Conservation (phyloP, 306 rosid species). For the Cotoneaster glaucophyllus region DNA sequence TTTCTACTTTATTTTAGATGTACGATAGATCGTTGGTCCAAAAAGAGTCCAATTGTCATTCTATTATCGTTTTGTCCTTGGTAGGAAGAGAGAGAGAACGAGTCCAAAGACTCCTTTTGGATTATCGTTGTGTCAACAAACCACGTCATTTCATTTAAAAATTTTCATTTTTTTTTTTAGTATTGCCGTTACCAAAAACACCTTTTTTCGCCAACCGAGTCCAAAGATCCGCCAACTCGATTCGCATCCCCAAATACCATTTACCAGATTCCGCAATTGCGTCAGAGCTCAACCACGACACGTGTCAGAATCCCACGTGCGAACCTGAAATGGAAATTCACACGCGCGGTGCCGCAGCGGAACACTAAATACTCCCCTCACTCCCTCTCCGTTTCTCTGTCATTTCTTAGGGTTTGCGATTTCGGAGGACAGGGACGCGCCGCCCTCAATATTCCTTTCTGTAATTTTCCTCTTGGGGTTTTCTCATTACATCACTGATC, state of each 20-base stretch:
- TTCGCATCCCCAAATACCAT: neutral
- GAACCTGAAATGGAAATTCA: neutral
- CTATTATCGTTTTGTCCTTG: no score
- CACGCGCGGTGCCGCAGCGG: neutral
- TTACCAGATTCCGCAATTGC: neutral
- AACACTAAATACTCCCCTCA: neutral
- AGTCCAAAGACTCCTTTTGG: no score
- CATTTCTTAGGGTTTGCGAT: neutral
- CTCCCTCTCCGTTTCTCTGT: neutral
- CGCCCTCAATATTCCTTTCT: neutral
- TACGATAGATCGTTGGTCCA: fast-evolving
- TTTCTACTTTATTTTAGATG: no score
- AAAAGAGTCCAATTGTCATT: no score
- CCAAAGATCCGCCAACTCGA: neutral
- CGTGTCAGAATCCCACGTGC: neutral
- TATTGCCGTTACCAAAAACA: neutral
- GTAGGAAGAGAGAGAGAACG: no score
- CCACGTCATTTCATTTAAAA: no score
- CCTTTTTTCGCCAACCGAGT: neutral
- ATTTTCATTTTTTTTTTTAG: neutral
- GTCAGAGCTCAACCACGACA: neutral
- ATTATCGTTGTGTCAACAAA: no score
- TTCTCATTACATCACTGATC: no score
- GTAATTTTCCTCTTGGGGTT: neutral
- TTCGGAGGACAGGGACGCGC: neutral